These are phyloP conservation scores for Oryza glumipatula DNA, from an alignment of 176 grass and related monocot genomes.

Conservation along the genomic window DNA sequence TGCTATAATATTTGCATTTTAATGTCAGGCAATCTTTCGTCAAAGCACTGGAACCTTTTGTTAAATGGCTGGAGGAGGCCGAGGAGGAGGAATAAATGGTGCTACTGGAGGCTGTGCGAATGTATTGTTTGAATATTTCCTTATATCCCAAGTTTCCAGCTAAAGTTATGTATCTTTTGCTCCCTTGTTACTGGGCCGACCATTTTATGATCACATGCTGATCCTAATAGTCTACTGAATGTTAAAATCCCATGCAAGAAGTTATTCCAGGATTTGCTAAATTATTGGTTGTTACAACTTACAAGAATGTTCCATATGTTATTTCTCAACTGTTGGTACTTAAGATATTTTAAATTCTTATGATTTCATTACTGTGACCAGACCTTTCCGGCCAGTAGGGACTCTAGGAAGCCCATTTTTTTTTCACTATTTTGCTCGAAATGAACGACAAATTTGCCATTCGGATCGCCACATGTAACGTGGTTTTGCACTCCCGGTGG, in stretches of 20 bases:
- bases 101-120: not conserved
- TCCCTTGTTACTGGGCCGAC: slow-evolving; percentile 5
- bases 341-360: not conserved
- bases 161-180: slow-evolving; percentile 12
- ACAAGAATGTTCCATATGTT: not conserved
- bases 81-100: slow-evolving; percentile 73
- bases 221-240: not conserved
- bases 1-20: slow-evolving; percentile 11
- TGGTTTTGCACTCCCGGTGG: no score
- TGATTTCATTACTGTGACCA: no score
- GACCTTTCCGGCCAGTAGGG: no score
- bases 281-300: not conserved
- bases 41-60: slow-evolving; percentile 82
- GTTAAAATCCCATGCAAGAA: slow-evolving; percentile 7
- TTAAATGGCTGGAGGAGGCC: slow-evolving; percentile 89
- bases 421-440: no score
- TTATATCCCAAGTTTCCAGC: slow-evolving; percentile 23
- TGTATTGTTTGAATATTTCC: slow-evolving; percentile 29
- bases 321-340: not conserved
- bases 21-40: slow-evolving; percentile 76
- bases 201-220: slow-evolving; percentile 15
- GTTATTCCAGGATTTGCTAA: slow-evolving; percentile 5
- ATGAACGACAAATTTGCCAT: no score
- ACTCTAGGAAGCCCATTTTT: no score
- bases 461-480: no score